Evolutionary conservation across 2,329 filamentous ascomycete genomes (phyloP), one percentile per base, ranked within the genome.

Genomic region (Septoria linicola): DNA sequence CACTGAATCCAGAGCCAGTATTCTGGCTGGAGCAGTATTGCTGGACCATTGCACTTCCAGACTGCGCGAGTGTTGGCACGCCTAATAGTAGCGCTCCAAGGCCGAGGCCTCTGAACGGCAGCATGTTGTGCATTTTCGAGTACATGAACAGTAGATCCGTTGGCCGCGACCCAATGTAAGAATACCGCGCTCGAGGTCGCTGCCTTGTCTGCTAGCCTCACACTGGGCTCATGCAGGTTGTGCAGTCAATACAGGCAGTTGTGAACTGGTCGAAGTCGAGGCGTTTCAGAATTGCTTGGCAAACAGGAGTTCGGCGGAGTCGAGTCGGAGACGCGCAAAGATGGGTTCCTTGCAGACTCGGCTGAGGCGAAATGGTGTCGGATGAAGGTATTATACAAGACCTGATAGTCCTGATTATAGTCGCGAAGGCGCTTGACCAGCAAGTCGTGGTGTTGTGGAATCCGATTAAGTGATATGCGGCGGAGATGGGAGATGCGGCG

Each of bases 21-120:
- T 77, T 77, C 43, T 75, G 64, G 34, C 63, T 68, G 5, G 75
- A 76, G 63, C 75, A 77, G 59, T 75, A 76, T 39, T 57, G 39
- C 51, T 70, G 66, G 10, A 65, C 60, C 21, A 70, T 59, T 13
- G 54, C 63, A 39, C 56, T 55, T 30, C 48, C 53, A 27, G 47
- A 41, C 30, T 47, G 46, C 25, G 51, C 31, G 14, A 54, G 39
- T 25, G 52, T 43, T 13, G 21, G 23, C 23, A 58, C 25, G 41
- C 51, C 43, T 14, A 55, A 16, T 17, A 58, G 32, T 34, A 53
- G 51, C 21, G 54, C 41, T 19, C 53, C 46, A n/a, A 58, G 50
- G 31, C 47, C 40, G 32, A 53, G 21, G 27, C 53, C 51, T 60
- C 60, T 53, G 55, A 59, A 64, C 21, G 62, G 61, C 37, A 66